Base-by-base conservation (phyloP, 1,284 basidiomycete genomes). In the Sutorius eximius region DNA sequence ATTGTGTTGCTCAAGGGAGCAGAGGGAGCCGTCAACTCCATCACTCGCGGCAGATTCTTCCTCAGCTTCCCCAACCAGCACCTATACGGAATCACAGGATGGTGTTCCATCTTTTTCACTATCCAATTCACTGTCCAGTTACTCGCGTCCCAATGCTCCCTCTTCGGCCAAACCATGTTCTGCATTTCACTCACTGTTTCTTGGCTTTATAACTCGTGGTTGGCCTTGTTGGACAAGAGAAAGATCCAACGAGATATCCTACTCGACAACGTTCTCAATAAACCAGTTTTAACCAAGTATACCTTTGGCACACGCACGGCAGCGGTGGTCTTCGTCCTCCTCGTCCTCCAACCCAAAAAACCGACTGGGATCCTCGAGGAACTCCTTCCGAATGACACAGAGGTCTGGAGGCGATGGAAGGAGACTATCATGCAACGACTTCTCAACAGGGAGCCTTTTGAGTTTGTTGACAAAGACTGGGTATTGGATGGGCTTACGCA, bases 121-220 rank as follows among this genome's bases (percentile, higher is more conserved):
- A 45, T 61, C 18, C 69, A 71, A 30, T 71, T 67, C 56, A 42
- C 71, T 11, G 52, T 58, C n/a, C 70, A 72, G 43, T 47, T 71
- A 11, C 56, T 71, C 12, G 43, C 73, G 18, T 66, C 71, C 0
- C 69, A 71, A 47, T 59, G 59, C 3, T 49, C 62, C 2, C 45
- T 71, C 3, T 71, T 72, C 22, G 71, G 71, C 16, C 71, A 72
- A 45, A 59, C 68, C 29, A 69, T 71, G 61, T 71, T 70, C 29
- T 49, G 66, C n/a, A 0, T 37, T 12, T 70, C 66, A 0, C 62
- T 70, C 9, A 67, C 53, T 9, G 58, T 65, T 11, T 72, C 68
- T 13, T 70, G 65, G 63, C 22, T 49, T 1, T 71, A 69, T 47
- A 70, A 69, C 45, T 57, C 53, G 6, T 71, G 60, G 59, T 37